phyloP scores from a whole-genome alignment of 768 basidiomycete genomes.

The Tylopilus cervinicoccineus region DNA sequence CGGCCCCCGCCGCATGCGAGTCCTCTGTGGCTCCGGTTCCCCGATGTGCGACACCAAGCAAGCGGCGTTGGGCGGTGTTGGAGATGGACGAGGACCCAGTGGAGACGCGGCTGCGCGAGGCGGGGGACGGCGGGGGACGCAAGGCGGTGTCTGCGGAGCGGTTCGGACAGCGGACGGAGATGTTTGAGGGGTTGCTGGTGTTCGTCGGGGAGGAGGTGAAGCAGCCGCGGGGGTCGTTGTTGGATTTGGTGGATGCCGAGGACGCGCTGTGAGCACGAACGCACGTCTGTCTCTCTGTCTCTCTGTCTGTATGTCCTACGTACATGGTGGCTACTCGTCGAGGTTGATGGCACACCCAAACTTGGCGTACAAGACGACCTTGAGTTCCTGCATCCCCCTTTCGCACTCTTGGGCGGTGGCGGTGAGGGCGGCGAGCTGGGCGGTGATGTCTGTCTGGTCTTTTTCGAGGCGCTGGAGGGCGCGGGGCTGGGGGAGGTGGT shows the following conservation, averaged over 20 bases:
- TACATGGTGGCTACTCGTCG: slow-evolving; percentile 50
- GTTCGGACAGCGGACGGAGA: slow-evolving; percentile 62
- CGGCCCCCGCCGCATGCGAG: not conserved
- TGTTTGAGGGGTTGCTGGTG: slow-evolving; percentile 64
- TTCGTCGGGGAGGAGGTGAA: slow-evolving; percentile 63
- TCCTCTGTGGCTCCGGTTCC: not conserved
- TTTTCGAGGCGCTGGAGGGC: slow-evolving; percentile 67
- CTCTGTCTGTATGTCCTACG: not conserved
- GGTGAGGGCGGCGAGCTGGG: slow-evolving; percentile 49
- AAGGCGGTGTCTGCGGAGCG: slow-evolving; percentile 40
- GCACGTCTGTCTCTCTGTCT: not conserved
- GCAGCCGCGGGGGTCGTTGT: slow-evolving; percentile 59
- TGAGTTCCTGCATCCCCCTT: slow-evolving; percentile 74
- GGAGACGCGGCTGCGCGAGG: slow-evolving; percentile 24
- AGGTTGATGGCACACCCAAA: slow-evolving; percentile 93
- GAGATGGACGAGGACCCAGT: slow-evolving; percentile 24
- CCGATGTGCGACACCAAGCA: not conserved
- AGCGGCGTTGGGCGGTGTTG: slow-evolving; percentile 18
- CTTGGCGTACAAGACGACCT: slow-evolving; percentile 79
- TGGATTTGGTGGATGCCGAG: slow-evolving; percentile 54
- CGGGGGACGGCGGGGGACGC: slow-evolving; percentile 2
- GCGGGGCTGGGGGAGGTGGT: slow-evolving; percentile 66
- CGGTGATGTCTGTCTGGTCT: slow-evolving; percentile 59
- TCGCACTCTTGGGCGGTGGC: slow-evolving; percentile 61
- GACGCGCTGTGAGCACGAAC: slow-evolving; percentile 6